Percentiles rank a stretch among this genome's conserved stretches.
These are phyloP conservation scores for Raddia guianensis DNA, from an alignment of 176 grass and related monocot species.

Conservation along the genomic window DNA sequence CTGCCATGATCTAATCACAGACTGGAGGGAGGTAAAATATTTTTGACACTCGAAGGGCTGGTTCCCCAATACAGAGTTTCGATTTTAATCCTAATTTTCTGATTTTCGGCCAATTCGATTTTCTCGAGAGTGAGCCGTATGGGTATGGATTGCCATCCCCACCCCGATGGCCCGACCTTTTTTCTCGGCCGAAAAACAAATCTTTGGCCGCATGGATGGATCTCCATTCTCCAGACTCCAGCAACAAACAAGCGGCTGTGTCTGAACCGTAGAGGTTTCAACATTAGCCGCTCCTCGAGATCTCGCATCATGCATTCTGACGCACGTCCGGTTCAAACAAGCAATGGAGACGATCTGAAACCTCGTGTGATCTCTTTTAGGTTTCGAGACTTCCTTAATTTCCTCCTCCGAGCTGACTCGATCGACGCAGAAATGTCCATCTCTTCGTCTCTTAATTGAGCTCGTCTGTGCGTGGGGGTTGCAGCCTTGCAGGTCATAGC, in stretches of 20 bases:
- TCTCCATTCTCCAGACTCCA: neutral
- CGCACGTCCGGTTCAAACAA: slow-evolving; percentile 29
- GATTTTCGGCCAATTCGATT: too few species aligned
- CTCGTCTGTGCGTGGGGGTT: neutral
- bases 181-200: too few species aligned
- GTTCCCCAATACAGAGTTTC: too few species aligned
- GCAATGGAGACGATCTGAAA: neutral
- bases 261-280: neutral
- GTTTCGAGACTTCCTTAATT: neutral
- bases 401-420: neutral
- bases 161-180: too few species aligned
- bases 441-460: neutral
- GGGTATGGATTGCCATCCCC: too few species aligned
- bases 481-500: neutral
- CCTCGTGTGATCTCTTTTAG: neutral
- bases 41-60: too few species aligned
- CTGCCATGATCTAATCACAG: too few species aligned
- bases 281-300: slow-evolving; percentile 5
- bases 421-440: neutral
- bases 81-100: too few species aligned
- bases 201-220: too few species aligned
- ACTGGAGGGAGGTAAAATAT: too few species aligned
- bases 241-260: slow-evolving; percentile 29
- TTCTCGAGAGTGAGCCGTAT: too few species aligned
- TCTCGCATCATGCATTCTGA: slow-evolving; percentile 34